Percentiles rank a stretch among this genome's conserved stretches.
These are phyloP conservation scores for Penicillium chermesinum DNA, from an alignment of 495 filamentous ascomycete genomes.

Conservation along the genomic window DNA sequence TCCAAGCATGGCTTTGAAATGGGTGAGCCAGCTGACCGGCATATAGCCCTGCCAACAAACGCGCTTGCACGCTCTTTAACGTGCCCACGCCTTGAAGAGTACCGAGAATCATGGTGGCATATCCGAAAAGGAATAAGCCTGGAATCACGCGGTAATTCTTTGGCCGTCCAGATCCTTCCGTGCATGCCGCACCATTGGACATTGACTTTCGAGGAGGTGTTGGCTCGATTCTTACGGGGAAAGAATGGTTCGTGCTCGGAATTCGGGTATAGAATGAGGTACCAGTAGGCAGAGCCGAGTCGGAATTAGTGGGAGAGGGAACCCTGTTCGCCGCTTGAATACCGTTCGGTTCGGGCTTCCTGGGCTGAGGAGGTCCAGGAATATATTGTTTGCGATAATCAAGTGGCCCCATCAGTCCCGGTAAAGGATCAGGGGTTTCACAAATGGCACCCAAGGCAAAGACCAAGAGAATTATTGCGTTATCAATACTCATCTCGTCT, in stretches of 20 bases:
- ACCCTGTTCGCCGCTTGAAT: conserved; percentile 12
- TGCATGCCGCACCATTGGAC: conserved; percentile 2
- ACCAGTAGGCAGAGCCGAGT: conserved; percentile 13
- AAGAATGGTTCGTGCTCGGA: conserved; percentile 16
- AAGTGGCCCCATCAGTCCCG: conserved; percentile 44
- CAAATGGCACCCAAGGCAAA: conserved; percentile 85
- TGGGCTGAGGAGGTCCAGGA: conserved; percentile 16
- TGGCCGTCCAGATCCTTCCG: conserved; percentile 15
- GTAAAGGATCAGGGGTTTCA: conserved; percentile 50
- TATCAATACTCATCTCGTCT: conserved; percentile 46
- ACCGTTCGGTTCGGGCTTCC: background rate
- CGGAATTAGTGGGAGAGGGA: conserved; percentile 25
- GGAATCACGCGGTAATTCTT: conserved; percentile 82
- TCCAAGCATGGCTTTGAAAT: conserved; percentile 86
- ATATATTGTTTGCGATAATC: conserved; percentile 28
- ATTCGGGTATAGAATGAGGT: conserved; percentile 18
- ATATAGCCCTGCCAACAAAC: conserved; percentile 82
- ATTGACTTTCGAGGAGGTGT: background rate
- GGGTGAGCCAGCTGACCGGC: conserved; percentile 81
- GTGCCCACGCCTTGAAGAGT: conserved; percentile 71
- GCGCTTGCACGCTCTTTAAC: conserved; percentile 77
- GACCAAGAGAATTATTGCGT: conserved; percentile 74
- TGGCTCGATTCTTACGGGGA: background rate
- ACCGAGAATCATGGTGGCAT: conserved; percentile 83
- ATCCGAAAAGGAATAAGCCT: conserved; percentile 80